These are phyloP conservation scores for Thermomucor indicae-seudaticae DNA, from an alignment of 371 early-diverging fungal species.

Conservation along the genomic window DNA sequence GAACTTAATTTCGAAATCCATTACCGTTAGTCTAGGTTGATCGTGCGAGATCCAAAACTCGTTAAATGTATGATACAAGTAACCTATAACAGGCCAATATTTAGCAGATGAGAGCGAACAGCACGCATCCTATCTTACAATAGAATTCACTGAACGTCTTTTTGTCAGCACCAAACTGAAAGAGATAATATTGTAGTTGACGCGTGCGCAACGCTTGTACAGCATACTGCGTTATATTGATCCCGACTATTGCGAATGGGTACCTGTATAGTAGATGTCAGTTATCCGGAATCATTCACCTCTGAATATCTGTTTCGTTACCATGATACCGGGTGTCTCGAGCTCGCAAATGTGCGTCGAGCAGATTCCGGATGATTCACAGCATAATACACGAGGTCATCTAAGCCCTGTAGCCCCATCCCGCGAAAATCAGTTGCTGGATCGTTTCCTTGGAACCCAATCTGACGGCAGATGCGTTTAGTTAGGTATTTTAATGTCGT, in stretches of 20 bases:
- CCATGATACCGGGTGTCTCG: constrained; percentile 49
- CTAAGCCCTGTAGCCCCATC: constrained; percentile 77
- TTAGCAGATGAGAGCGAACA: neutral
- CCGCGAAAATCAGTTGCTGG: constrained; percentile 89
- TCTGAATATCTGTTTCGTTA: neutral
- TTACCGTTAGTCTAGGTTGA: constrained; percentile 52
- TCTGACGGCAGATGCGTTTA: constrained; percentile 12
- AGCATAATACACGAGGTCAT: constrained; percentile 72
- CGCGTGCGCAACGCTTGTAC: constrained; percentile 62
- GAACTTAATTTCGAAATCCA: constrained; percentile 75
- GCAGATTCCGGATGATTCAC: constrained; percentile 53
- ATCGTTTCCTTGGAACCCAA: constrained; percentile 82
- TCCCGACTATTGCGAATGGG: constrained; percentile 81
- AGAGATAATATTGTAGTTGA: constrained; percentile 64
- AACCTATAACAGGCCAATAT: constrained; percentile 32
- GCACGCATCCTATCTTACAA: constrained; percentile 39
- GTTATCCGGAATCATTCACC: neutral
- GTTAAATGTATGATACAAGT: constrained; percentile 66
- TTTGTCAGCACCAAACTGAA: constrained; percentile 48
- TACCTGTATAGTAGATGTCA: constrained; percentile 45
- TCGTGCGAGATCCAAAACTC: constrained; percentile 60
- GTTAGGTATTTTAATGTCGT: neutral
- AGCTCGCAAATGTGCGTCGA: constrained; percentile 45
- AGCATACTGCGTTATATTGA: constrained; percentile 72
- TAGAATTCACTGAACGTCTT: constrained; percentile 67